These are phyloP conservation scores for Globisporangium yorkense DNA, from an alignment of 352 stramenopile genomes.

Conservation along the genomic window DNA sequence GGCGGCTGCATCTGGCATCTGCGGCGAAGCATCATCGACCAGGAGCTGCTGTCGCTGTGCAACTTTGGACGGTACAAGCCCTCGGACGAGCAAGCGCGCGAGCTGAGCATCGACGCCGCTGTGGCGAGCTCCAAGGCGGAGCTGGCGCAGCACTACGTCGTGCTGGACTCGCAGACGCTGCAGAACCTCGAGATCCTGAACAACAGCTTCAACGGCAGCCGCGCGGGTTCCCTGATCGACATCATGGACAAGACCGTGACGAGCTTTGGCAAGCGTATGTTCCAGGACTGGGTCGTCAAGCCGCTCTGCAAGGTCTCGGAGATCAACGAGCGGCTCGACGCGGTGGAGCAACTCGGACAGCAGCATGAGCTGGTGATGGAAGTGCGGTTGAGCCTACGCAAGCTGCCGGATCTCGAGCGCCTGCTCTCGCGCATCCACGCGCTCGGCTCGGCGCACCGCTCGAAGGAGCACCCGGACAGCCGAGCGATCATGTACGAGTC, in stretches of 20 bases:
- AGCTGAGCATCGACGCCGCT: slow-evolving; percentile 2
- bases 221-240: slow-evolving; percentile 89
- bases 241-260: slow-evolving; percentile 90
- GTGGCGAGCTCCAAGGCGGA: slow-evolving; percentile 32
- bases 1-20: slow-evolving; percentile 79
- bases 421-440: slow-evolving; percentile 95
- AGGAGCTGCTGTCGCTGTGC: slow-evolving; percentile 70
- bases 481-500: slow-evolving; percentile 98
- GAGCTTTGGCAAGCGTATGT: slow-evolving; percentile 92
- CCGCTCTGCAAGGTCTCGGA: slow-evolving; percentile 92
- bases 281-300: slow-evolving; percentile 96
- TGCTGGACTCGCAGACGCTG: slow-evolving; percentile 96
- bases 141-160: slow-evolving; percentile 84
- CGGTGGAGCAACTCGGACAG: slow-evolving; percentile 92
- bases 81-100: slow-evolving; percentile 51
- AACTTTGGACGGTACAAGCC: slow-evolving; percentile 80
- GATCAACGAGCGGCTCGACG: slow-evolving; percentile 95
- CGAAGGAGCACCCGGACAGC: slow-evolving; percentile 91
- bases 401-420: slow-evolving; percentile 95
- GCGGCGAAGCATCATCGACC: slow-evolving; percentile 75
- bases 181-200: slow-evolving; percentile 95
- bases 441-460: slow-evolving; percentile 86
- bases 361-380: slow-evolving; percentile 68
- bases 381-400: slow-evolving; percentile 80
- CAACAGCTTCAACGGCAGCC: slow-evolving; percentile 89